Evolutionary conservation across 495 filamentous ascomycete genomes (phyloP).

Genomic region (Penicillium lividum): DNA sequence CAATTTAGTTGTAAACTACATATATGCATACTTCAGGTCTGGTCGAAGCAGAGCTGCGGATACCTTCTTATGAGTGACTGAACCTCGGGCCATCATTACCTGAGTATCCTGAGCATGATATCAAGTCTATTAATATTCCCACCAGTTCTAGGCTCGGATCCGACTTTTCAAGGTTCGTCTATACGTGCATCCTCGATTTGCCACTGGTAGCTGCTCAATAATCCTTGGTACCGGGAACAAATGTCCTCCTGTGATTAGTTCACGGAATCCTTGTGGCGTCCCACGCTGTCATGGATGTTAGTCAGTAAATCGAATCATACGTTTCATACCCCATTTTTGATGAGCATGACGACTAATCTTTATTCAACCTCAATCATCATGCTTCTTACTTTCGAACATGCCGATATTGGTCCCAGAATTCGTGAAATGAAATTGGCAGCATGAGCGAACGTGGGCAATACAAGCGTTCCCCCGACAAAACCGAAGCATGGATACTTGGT

Average conservation of each 20-base stretch:
- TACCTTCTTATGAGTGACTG: too few relatives aligned
- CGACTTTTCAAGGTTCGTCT: neutral
- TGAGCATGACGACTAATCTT: neutral
- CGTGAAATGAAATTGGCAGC: neutral
- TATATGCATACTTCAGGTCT: neutral
- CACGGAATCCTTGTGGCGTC: neutral
- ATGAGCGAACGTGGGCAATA: neutral
- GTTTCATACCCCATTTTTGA: neutral
- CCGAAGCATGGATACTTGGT: slow-evolving; percentile 15
- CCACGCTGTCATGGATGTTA: neutral
- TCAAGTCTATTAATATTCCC: too few relatives aligned
- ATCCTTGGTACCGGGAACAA: neutral
- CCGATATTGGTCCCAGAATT: neutral
- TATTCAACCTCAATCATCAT: neutral
- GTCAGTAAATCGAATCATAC: neutral
- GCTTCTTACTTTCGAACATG: neutral
- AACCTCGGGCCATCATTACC: too few relatives aligned
- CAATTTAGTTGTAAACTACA: neutral
- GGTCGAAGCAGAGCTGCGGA: too few relatives aligned
- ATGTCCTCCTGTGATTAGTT: neutral
- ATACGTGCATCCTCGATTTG: neutral
- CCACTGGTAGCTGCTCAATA: neutral
- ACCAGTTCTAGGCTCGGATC: neutral
- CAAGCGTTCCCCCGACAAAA: neutral
- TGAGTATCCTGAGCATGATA: too few relatives aligned